Base-by-base conservation (phyloP, 345 rosid genomes). In the Zanthoxylum bungeanum region DNA sequence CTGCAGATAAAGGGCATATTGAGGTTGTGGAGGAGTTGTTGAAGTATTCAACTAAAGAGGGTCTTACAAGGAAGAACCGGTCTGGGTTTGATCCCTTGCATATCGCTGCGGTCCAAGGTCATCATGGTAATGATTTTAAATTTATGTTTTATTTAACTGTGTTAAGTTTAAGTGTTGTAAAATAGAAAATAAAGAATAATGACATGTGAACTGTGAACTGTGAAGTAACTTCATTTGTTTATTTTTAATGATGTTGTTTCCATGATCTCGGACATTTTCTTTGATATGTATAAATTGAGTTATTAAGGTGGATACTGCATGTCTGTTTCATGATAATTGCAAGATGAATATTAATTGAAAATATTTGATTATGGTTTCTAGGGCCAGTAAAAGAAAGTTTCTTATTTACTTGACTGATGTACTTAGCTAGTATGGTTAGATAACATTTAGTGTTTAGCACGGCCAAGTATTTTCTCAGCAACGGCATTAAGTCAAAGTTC, bases 1-100 rank as follows among this genome's bases (percentile, higher is more conserved):
- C 98, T 69, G 91, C 98, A 17, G 97, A 92, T 16, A 91, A 85
- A 77, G 99, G 99, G 17, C 93, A 91, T 77, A 91, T 93, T 25
- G 96, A 93, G 75, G 91, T 95, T 51, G 91, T 89, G 25, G 88
- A 84, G 80, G 99, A 95, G 80, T 76, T 95, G 76, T 71, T 95
- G 70, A 91, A 91, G 81, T 88, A 93, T 76, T 85, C 96, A 0
- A 89, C 81, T 72, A 88, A 84, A 80, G 98, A 92, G 75, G 82
- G 92, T 27, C 72, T 89, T 69, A 76, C 88, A 34, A 88, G 80
- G 88, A 95, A 91, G 91, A 95, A 89, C 51, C 81, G 86, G 36
- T 87, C 93, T 0, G 90, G 88, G 25, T 86, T 83, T 78, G 98
- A 91, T 81, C 89, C 96, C 0, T 82, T 95, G 86, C 99, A 95